Conservation (phyloP, 179 eudicot genomes). For the Actinidia arguta region DNA sequence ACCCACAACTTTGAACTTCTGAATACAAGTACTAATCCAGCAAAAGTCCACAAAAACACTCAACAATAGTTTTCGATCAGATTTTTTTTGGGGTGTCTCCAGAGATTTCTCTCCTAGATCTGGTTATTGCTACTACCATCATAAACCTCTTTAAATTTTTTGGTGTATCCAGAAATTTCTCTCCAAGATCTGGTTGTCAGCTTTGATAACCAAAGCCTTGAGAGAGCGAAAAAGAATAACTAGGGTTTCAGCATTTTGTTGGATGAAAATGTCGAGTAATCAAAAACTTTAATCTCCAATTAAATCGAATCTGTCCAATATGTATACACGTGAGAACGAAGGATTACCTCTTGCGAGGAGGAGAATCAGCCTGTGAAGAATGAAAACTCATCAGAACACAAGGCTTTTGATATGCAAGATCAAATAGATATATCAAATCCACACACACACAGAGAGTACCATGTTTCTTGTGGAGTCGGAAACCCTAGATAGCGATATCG, state of each 20-base stretch:
- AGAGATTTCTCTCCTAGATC: neutral
- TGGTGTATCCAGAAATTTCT: no score
- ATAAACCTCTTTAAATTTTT: no score
- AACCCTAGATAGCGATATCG: slow-evolving; percentile 11
- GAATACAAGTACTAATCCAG: neutral
- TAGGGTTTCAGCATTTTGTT: neutral
- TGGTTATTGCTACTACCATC: no score
- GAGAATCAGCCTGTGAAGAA: slow-evolving; percentile 50
- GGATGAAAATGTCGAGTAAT: neutral
- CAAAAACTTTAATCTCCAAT: neutral
- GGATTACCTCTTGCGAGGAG: slow-evolving; percentile 46
- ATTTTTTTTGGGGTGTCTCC: neutral
- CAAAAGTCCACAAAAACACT: neutral
- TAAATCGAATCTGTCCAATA: neutral
- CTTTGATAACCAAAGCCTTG: neutral
- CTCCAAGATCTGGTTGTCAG: no score
- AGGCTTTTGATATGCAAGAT: neutral
- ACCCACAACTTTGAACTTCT: no score
- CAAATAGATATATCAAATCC: neutral
- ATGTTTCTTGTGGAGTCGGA: neutral
- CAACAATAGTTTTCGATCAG: neutral
- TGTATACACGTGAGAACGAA: neutral
- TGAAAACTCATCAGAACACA: slow-evolving; percentile 8
- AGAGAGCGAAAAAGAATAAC: neutral
- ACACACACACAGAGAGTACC: neutral